Evolutionary conservation across 2,329 filamentous ascomycete genomes (phyloP).

Genomic region (Penicillium sp.): DNA sequence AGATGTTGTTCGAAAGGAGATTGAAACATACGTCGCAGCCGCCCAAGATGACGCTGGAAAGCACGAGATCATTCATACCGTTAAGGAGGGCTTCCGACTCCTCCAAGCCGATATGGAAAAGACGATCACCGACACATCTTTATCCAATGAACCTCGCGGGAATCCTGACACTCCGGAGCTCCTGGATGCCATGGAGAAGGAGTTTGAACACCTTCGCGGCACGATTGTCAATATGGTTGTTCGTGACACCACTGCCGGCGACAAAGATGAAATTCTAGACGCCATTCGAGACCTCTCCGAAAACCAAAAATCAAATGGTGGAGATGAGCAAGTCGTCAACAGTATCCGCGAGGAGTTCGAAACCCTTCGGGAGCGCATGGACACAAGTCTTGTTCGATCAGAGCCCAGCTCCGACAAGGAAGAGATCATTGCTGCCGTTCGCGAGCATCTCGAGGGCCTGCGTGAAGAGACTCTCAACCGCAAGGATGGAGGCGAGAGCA

Average conservation of each 20-base stretch:
- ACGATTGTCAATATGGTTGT: constrained; percentile 73
- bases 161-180: constrained; percentile 67
- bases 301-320: constrained; percentile 40
- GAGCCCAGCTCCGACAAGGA: constrained; percentile 53
- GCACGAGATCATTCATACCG: constrained; percentile 76
- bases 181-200: constrained; percentile 76
- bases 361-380: constrained; percentile 57
- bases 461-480: constrained; percentile 58
- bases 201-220: constrained; percentile 81
- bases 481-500: constrained; percentile 59
- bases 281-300: constrained; percentile 57
- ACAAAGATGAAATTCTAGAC: constrained; percentile 67
- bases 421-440: constrained; percentile 67
- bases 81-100: constrained; percentile 65
- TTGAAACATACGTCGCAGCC: constrained; percentile 79
- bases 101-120: constrained; percentile 63
- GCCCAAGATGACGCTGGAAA: constrained; percentile 71
- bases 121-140: constrained; percentile 51
- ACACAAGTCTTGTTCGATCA: constrained; percentile 31
- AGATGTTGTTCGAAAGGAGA: constrained; percentile 76
- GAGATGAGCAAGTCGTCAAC: constrained; percentile 39
- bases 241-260: constrained; percentile 58
- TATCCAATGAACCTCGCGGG: constrained; percentile 34
- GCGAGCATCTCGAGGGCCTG: constrained; percentile 49
- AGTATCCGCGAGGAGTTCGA: constrained; percentile 65